Evolutionary conservation across 78 protist genomes (phyloP).

Genomic region (Dictyostelium capitatum): DNA sequence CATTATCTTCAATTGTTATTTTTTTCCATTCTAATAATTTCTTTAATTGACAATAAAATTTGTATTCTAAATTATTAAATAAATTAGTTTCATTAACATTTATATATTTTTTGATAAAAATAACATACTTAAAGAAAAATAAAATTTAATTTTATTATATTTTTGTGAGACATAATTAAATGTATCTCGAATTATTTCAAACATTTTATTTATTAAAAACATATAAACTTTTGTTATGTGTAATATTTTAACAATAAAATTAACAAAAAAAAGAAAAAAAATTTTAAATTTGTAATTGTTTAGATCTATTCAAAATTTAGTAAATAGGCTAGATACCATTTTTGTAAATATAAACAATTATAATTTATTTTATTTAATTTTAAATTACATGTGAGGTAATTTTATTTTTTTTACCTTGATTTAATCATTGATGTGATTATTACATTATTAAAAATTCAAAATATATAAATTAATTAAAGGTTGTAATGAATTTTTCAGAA

Average conservation of each 20-base stretch:
- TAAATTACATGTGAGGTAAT: background rate
- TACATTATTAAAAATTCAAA: background rate
- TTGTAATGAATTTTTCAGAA: no score
- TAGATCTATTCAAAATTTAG: no score
- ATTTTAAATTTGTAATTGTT: no score
- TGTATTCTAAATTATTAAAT: background rate
- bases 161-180: background rate
- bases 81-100: no score
- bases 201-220: background rate
- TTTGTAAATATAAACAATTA: no score
- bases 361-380: background rate
- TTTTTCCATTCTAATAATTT: conserved; percentile 11
- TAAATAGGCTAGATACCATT: no score
- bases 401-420: background rate
- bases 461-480: no score
- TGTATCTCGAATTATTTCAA: background rate
- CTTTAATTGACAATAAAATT: background rate
- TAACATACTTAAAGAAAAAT: background rate
- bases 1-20: background rate
- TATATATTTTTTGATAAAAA: no score
- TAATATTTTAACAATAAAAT: no score
- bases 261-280: no score
- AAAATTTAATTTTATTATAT: background rate
- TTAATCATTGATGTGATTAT: background rate
- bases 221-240: background rate